A percentile compares a stretch with the other conserved stretches of the same genome.
These are phyloP conservation scores for Lolium perenne DNA, from an alignment of 176 grass and related monocot genomes.

Conservation along the genomic window DNA sequence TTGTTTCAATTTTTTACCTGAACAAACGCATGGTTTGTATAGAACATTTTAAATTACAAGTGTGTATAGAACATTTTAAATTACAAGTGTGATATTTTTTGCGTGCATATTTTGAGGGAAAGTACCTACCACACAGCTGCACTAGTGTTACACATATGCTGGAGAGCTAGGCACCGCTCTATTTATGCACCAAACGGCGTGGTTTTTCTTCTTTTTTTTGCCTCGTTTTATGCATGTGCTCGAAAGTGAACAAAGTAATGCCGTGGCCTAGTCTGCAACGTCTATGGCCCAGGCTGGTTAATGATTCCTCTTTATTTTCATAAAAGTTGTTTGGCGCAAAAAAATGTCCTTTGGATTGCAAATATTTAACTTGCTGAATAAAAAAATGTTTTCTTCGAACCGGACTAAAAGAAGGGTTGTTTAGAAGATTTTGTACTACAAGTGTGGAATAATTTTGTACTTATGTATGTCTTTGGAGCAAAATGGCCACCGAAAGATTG, in stretches of 20 bases:
- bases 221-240: too few species aligned
- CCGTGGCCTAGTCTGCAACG: neutral
- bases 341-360: neutral
- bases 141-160: too few species aligned
- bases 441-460: neutral
- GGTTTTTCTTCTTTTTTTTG: neutral
- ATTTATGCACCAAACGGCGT: neutral
- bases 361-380: slow-evolving; percentile 26
- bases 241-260: neutral
- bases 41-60: neutral
- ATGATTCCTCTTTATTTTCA: neutral
- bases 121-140: neutral
- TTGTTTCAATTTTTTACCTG: neutral
- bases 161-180: neutral
- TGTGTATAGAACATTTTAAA: neutral
- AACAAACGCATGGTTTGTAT: neutral
- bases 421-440: neutral
- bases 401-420: neutral
- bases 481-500: neutral
- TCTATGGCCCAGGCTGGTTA: neutral
- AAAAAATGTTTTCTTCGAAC: neutral
- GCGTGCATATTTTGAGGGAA: neutral
- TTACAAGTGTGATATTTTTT: neutral
- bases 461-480: neutral
- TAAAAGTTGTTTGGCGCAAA: neutral